Base-by-base conservation (phyloP, 805 yeast species). In the Starmerella stigmatis region DNA sequence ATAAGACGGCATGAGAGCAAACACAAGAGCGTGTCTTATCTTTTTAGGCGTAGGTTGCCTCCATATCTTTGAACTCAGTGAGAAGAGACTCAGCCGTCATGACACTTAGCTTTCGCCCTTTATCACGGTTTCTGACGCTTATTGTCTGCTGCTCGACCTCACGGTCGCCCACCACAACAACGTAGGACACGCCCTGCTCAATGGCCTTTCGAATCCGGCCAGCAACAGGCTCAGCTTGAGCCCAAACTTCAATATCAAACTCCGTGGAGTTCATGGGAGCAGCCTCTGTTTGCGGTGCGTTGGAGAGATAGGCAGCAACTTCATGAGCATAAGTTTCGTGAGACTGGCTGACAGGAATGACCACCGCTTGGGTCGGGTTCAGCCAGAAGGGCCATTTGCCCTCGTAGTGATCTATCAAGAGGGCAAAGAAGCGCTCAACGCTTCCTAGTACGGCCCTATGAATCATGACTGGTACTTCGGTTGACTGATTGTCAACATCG, bases 381-480 rank as follows among this genome's bases (percentile, higher is more conserved):
- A 92, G 60, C 98, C 98, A 92, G 60, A 92, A 86, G 9, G 98
- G 98, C 97, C 97, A 92, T 54, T 80, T 79, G 0, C 97, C 98
- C 46, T 76, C 75, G 61, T 78, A 85, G 53, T 88, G 94, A 60
- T 92, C 97, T 43, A 92, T 77, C 49, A 92, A 67, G 48, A 92
- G 74, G 1, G 97, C 96, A 65, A 92, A 66, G 59, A 92, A 92
- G 57, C 98, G 71, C 62, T 92, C 98, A 8, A 92, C 70, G 0
- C 96, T 86, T 0, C 98, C 98, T 60, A 86, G 85, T 2, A 89
- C 86, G 0, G 98, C 98, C 45, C 98, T 71, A 60, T 92, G 98
- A 25, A 92, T 75, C 86, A 92, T 78, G n/a, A 92, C 89, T 3
- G 98, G 98, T 34, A 73, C 73, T 48, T 78, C 73, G 27, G 67